A percentile compares a stretch with the other conserved stretches of the same genome.
phyloP scores from a whole-genome alignment of 1,139 yeast genomes.

The Yamadazyma mexicana region DNA sequence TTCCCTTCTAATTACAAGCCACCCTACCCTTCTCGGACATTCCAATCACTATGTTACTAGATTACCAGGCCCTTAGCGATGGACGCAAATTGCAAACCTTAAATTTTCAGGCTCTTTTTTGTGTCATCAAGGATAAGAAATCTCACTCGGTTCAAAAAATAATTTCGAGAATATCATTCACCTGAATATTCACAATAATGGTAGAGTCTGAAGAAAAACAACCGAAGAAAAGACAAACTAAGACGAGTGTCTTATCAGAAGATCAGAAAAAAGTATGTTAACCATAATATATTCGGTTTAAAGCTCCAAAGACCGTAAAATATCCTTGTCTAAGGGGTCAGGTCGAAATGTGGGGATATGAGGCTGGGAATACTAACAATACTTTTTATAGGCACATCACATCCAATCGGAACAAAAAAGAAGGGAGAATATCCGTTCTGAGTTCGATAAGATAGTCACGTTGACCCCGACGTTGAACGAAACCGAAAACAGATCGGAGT shows the following conservation, averaged over 20 bases:
- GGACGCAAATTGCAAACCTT: not conserved
- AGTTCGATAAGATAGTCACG: constrained; percentile 45
- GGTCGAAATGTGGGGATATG: constrained; percentile 7
- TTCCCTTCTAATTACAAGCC: too few relatives aligned
- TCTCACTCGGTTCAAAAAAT: not conserved
- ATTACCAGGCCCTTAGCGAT: too few relatives aligned
- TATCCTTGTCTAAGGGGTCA: too few relatives aligned
- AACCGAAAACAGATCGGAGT: constrained; percentile 46
- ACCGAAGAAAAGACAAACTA: constrained; percentile 22
- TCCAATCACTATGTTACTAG: too few relatives aligned
- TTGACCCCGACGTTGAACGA: constrained; percentile 44
- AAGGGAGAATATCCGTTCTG: constrained; percentile 47
- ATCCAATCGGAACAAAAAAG: constrained; percentile 53
- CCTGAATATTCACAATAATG: not conserved
- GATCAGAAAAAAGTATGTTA: constrained; percentile 49
- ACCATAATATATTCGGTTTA: not conserved
- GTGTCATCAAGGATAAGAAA: constrained; percentile 1
- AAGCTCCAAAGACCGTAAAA: too few relatives aligned
- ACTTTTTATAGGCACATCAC: constrained; percentile 40
- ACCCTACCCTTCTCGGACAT: too few relatives aligned
- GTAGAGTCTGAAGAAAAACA: constrained; percentile 1
- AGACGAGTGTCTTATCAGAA: constrained; percentile 37
- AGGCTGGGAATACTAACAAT: constrained; percentile 12
- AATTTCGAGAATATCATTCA: not conserved
- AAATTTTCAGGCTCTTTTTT: not conserved